A percentile compares a stretch with the other conserved stretches of the same genome.
phyloP scores from a whole-genome alignment of 140 eudicot genomes.

The Senecio squalidus region DNA sequence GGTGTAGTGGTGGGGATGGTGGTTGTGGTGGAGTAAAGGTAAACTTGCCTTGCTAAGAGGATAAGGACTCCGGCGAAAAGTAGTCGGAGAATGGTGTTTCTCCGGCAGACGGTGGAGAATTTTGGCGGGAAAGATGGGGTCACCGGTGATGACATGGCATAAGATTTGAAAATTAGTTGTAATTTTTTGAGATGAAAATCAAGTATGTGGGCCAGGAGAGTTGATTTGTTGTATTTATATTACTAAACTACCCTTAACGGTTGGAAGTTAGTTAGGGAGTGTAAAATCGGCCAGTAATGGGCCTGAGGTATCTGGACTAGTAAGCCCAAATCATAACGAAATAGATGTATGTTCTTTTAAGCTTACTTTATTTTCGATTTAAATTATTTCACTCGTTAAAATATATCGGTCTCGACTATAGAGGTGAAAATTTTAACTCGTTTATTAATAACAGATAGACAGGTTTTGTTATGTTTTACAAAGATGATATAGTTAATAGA shows the following conservation, averaged over 20 bases:
- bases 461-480: too few species aligned
- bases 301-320: not conserved
- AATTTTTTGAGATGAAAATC: not conserved
- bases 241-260: constrained; percentile 9
- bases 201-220: not conserved
- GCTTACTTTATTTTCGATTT: too few species aligned
- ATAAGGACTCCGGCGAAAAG: constrained; percentile 33
- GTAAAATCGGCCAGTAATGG: not conserved
- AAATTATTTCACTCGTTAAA: not conserved
- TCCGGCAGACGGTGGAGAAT: constrained; percentile 18
- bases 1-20: constrained; percentile 14
- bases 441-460: too few species aligned
- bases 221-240: not conserved
- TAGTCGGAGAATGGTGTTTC: constrained; percentile 30
- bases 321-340: too few species aligned
- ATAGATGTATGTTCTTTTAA: too few species aligned
- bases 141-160: constrained; percentile 6
- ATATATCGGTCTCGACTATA: too few species aligned
- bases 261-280: not conserved
- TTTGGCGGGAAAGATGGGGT: not conserved
- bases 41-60: constrained; percentile 33
- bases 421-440: too few species aligned
- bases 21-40: constrained; percentile 34
- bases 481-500: too few species aligned
- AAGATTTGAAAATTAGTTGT: not conserved